A percentile compares a stretch with the other conserved stretches of the same genome.
These are phyloP conservation scores for Pseudogymnoascus sp. DNA, from an alignment of 2,329 filamentous ascomycete genomes.

Conservation along the genomic window DNA sequence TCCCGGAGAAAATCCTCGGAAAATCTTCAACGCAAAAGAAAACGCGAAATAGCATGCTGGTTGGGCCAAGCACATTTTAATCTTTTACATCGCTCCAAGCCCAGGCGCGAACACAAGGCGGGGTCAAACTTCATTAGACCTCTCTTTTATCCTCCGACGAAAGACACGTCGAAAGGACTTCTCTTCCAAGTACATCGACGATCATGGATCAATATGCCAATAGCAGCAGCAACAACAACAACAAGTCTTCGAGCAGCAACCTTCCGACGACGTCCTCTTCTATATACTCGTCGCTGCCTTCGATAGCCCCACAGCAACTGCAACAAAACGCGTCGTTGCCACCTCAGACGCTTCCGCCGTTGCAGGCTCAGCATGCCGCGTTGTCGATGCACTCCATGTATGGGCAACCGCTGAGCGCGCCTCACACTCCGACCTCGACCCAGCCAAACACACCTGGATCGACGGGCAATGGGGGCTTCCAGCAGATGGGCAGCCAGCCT, in stretches of 20 bases:
- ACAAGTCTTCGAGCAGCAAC: slow-evolving; percentile 13
- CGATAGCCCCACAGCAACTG: slow-evolving; percentile 31
- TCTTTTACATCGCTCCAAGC: slow-evolving; percentile 7
- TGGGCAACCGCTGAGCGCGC: slow-evolving; percentile 44
- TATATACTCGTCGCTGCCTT: slow-evolving; percentile 24
- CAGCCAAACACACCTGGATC: slow-evolving; percentile 55
- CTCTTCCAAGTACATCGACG: slow-evolving; percentile 9
- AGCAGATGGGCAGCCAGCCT: slow-evolving; percentile 41
- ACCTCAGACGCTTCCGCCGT: slow-evolving; percentile 49
- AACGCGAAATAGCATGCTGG: slow-evolving; percentile 9
- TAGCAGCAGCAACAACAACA: slow-evolving; percentile 3
- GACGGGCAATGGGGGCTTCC: slow-evolving; percentile 44
- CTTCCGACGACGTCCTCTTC: slow-evolving; percentile 15
- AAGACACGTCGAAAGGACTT: slow-evolving; percentile 1
- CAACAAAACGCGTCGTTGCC: slow-evolving; percentile 38
- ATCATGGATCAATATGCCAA: slow-evolving; percentile 11
- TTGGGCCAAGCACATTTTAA: neutral
- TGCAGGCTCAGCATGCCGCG: slow-evolving; percentile 42
- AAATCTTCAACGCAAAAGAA: slow-evolving; percentile 10
- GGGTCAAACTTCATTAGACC: slow-evolving; percentile 5
- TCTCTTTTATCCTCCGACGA: neutral
- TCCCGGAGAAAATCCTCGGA: slow-evolving; percentile 10
- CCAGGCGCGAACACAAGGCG: slow-evolving; percentile 8
- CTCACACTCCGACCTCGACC: slow-evolving; percentile 54
- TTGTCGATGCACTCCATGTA: slow-evolving; percentile 47